These are phyloP conservation scores for Mortierella sp. DNA, from an alignment of 371 early-diverging fungal genomes.

Conservation along the genomic window DNA sequence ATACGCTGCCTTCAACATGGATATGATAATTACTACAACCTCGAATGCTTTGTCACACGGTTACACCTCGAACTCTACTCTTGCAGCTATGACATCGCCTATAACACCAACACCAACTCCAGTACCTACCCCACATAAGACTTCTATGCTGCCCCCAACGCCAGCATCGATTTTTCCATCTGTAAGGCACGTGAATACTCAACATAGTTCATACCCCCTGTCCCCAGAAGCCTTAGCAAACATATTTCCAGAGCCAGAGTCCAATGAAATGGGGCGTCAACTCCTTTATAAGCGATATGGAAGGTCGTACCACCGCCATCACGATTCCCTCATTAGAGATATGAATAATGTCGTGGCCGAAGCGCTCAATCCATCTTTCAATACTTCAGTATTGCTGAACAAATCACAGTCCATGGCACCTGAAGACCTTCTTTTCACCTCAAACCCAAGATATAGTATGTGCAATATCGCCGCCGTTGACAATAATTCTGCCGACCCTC, in stretches of 20 bases:
- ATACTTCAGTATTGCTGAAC: neutral
- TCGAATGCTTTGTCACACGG: too few species aligned
- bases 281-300: neutral
- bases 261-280: neutral
- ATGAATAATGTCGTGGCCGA: neutral
- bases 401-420: neutral
- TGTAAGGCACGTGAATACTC: too few species aligned
- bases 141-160: too few species aligned
- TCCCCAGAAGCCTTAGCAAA: too few species aligned
- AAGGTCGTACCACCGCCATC: neutral
- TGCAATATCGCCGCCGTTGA: neutral
- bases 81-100: too few species aligned
- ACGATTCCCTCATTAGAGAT: neutral
- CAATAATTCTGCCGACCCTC: neutral
- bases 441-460: neutral
- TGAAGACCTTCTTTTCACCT: neutral
- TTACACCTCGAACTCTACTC: too few species aligned
- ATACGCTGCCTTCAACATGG: too few species aligned
- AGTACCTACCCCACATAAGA: too few species aligned
- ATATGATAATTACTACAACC: too few species aligned
- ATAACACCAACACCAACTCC: too few species aligned
- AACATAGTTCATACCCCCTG: too few species aligned
- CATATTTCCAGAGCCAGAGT: neutral
- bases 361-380: neutral
- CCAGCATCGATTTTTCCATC: too few species aligned